Evolutionary conservation across 2,329 filamentous ascomycete genomes (phyloP).

Genomic region (Mycosphaerella sp.): DNA sequence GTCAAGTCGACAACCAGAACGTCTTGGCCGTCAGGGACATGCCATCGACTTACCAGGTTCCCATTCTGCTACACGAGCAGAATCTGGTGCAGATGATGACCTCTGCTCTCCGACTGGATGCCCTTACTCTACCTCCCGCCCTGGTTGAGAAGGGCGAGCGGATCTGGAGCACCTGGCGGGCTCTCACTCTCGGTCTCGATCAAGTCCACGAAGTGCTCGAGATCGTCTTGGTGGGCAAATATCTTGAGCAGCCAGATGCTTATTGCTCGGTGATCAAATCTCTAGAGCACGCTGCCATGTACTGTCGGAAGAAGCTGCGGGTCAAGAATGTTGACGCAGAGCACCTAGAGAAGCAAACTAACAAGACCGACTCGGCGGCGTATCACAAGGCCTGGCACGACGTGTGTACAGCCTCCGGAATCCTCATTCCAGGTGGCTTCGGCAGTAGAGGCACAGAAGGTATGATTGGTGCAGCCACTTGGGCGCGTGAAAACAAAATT

Average conservation of each 20-base stretch:
- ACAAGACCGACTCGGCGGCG: conserved; percentile 58
- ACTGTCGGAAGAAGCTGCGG: conserved; percentile 70
- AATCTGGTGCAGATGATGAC: conserved; percentile 64
- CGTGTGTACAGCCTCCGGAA: conserved; percentile 63
- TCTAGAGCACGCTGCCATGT: conserved; percentile 87
- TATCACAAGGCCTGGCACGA: conserved; percentile 78
- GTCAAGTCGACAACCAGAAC: conserved; percentile 78
- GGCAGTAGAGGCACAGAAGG: conserved; percentile 77
- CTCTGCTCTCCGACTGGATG: conserved; percentile 58
- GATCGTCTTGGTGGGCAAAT: conserved; percentile 90
- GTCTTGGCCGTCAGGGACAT: conserved; percentile 86
- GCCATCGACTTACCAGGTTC: conserved; percentile 87
- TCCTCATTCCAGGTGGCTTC: conserved; percentile 71
- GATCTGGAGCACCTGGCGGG: conserved; percentile 77
- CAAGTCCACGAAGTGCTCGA: conserved; percentile 63
- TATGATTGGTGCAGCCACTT: conserved; percentile 82
- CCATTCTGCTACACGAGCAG: conserved; percentile 82
- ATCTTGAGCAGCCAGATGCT: conserved; percentile 74
- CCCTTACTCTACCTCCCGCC: conserved; percentile 42
- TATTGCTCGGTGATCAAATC: conserved; percentile 82
- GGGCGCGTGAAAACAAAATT: conserved; percentile 72
- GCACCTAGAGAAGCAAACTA: conserved; percentile 65
- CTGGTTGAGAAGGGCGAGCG: conserved; percentile 57
- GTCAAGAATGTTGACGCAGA: conserved; percentile 80
- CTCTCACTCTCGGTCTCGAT: conserved; percentile 60